Percentiles rank a stretch among this genome's conserved stretches.
Evolutionary conservation across 805 yeast species (phyloP).

Genomic region (Yamadazyma takamatsuzukensis): DNA sequence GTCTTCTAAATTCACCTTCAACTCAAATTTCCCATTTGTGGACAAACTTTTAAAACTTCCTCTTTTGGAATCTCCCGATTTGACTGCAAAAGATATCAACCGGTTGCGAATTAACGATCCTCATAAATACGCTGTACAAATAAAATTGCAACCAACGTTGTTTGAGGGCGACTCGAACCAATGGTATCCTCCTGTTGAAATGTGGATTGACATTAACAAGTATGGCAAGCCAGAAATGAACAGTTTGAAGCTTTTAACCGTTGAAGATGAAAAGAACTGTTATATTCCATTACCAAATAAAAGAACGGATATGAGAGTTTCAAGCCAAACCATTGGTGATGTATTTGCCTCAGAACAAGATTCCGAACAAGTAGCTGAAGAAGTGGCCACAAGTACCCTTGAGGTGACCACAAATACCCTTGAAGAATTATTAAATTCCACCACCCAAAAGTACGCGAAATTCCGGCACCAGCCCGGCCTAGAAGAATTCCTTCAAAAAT

Average conservation of each 20-base stretch:
- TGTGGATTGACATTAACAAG: constrained; percentile 47
- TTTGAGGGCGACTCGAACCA: constrained; percentile 10
- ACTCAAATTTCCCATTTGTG: constrained; percentile 28
- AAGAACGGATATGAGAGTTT: constrained; percentile 43
- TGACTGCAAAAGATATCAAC: constrained; percentile 18
- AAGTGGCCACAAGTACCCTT: constrained; percentile 1
- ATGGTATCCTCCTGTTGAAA: constrained; percentile 51
- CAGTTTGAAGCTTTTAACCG: constrained; percentile 39
- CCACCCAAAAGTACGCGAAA: constrained; percentile 23
- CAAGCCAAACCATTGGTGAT: constrained; percentile 35
- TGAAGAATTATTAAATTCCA: constrained; percentile 11
- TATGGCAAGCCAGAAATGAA: constrained; percentile 33
- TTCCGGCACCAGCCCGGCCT: constrained; percentile 41
- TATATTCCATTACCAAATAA: constrained; percentile 40
- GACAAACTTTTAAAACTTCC: constrained; percentile 32
- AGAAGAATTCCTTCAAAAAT: constrained; percentile 32
- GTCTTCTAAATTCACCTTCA: constrained; percentile 21
- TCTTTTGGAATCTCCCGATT: constrained; percentile 13
- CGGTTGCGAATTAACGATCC: constrained; percentile 22
- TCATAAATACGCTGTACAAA: constrained; percentile 37
- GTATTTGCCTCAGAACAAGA: constrained; percentile 16
- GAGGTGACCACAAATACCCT: constrained; percentile 1
- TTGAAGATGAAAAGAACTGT: constrained; percentile 42
- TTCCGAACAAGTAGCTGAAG: constrained; percentile 5
- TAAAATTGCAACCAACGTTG: constrained; percentile 40